Base-by-base conservation (phyloP, 1,284 basidiomycete genomes). In the Cutaneotrichosporon sp. region DNA sequence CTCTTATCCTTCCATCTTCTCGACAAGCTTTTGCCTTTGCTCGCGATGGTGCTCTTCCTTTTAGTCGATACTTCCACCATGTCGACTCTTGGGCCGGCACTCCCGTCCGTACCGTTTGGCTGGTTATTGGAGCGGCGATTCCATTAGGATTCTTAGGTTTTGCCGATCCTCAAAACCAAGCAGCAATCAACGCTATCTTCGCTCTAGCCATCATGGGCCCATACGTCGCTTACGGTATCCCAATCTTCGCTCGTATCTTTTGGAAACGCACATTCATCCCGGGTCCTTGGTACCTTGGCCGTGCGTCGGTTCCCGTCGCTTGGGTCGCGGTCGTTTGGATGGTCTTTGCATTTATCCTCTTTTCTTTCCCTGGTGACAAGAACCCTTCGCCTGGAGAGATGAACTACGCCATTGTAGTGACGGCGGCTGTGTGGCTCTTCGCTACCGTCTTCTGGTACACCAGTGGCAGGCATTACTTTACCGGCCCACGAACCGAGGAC, bases 21-120 rank as follows among this genome's bases (percentile, higher is more conserved):
- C 81, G 88, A 11, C 88, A 89, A 72, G 83, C 86, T 0, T 89
- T 87, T 69, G 87, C 87, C 0, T 88, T 89, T 71, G 83, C 85
- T 18, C 81, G 87, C 21, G 86, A 88, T 66, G 83, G 84, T 68
- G 89, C 89, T 0, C 85, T 92, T 7, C 90, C 90, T 0, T 85
- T 90, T 69, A 90, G 89, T 0, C 73, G 72, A 9, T 86, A 84
- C 79, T 81, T 91, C 36, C 72, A 76, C 68, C 65, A 73, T 34
- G 52, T 78, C 59, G 70, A 76, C 64, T 46, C 61, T 2, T 65
- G 53, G 53, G 70, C 64, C 14, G 72, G 69, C 11, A 73, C 75
- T 7, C 76, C 76, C 14, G 75, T 76, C 3, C 70, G 76, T 56
- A 73, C 75, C 30, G 76, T 78, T 51, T 78, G 76, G 76, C 70